Percentiles rank a stretch among this genome's conserved stretches.
Conservation (phyloP, 2,329 filamentous ascomycete genomes). For the Pseudodiploospora longispora region DNA sequence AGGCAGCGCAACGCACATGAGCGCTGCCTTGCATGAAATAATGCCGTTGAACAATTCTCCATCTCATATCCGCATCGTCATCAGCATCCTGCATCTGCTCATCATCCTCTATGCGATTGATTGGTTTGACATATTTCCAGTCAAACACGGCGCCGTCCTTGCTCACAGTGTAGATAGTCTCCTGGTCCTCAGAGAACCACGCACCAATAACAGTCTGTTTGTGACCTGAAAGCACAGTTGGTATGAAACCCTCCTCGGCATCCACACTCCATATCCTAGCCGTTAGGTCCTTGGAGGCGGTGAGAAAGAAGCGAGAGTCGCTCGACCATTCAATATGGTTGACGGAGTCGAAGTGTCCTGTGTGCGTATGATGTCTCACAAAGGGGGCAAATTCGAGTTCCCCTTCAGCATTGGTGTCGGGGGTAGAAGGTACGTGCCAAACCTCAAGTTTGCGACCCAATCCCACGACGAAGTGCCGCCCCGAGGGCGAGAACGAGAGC, state of each 20-base stretch:
- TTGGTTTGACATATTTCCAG: conserved; percentile 73
- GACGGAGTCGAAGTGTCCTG: conserved; percentile 82
- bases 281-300: conserved; percentile 84
- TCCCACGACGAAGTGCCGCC: conserved; percentile 82
- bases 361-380: conserved; percentile 75
- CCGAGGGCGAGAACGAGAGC: conserved; percentile 84
- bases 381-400: conserved; percentile 95
- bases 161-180: conserved; percentile 91
- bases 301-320: conserved; percentile 93
- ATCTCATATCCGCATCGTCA: conserved; percentile 61
- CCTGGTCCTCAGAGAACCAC: conserved; percentile 94
- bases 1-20: conserved; percentile 81
- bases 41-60: conserved; percentile 85
- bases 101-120: conserved; percentile 45
- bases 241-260: conserved; percentile 76
- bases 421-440: conserved; percentile 90
- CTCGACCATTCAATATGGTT: conserved; percentile 88
- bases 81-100: conserved; percentile 53
- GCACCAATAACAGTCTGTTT: conserved; percentile 84
- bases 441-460: conserved; percentile 84
- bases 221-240: conserved; percentile 85
- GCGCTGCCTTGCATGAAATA: conserved; percentile 92
- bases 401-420: conserved; percentile 68
- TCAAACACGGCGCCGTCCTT: conserved; percentile 95
- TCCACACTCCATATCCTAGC: conserved; percentile 92